Base-by-base conservation (phyloP, 2,329 filamentous ascomycete genomes). In the Ophiostoma pallidulum region DNA sequence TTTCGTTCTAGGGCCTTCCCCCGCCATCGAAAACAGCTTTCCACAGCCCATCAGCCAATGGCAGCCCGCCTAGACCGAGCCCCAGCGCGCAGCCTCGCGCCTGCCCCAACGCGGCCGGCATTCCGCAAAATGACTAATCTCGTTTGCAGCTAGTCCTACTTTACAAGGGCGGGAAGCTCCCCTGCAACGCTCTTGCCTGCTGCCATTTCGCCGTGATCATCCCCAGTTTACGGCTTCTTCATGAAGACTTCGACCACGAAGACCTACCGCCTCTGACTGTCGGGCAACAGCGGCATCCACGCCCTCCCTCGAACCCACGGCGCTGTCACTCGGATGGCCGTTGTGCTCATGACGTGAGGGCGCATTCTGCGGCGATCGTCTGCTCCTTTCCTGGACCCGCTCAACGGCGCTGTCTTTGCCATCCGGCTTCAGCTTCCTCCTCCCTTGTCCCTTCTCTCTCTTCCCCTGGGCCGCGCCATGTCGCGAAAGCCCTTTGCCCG, bases 111-210 rank as follows among this genome's bases (percentile, higher is more conserved):
- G n/a, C n/a, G n/a, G n/a, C n/a, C n/a, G n/a, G n/a, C n/a, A n/a
- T n/a, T n/a, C n/a, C 24, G 24, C 24, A 19, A 38, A 38, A 47
- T 48, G 46, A 48, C 46, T 48, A 48, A 48, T 43, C 39, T 41
- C 24, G 39, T 8, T 36, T n/a, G n/a, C n/a, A n/a, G n/a, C n/a
- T n/a, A n/a, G n/a, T n/a, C n/a, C n/a, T n/a, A n/a, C n/a, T n/a
- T n/a, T n/a, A n/a, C n/a, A n/a, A n/a, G n/a, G n/a, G n/a, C n/a
- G n/a, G n/a, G 43, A 26, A 46, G 44, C 44, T 46, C 35, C 35
- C 20, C 12, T 5, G 32, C 36, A 7, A 38, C 12, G n/a, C n/a
- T 6, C 33, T 36, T 16, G 5, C 12, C 19, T 36, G 5, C 12
- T 36, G 42, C 24, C 33, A n/a, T n/a, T n/a, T n/a, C n/a, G n/a